Conservation (phyloP, 331 rosid genomes). For the Ulmus americana region DNA sequence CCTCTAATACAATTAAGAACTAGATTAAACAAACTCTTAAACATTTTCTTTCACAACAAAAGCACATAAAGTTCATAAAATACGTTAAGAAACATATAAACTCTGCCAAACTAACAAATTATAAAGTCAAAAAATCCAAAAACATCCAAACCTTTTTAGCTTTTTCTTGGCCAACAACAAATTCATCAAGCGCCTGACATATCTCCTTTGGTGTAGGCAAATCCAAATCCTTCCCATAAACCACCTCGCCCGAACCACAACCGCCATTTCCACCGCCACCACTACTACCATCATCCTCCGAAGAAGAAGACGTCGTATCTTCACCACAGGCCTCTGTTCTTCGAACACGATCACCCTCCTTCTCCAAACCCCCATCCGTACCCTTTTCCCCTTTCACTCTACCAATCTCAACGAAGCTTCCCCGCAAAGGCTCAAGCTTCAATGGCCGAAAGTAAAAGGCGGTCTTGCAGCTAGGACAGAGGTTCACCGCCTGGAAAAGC, state of each 20-base stretch:
- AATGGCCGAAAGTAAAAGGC: constrained; percentile 62
- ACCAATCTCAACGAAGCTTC: constrained; percentile 56
- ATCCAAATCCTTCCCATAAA: background rate
- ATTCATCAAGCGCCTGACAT: constrained; percentile 34
- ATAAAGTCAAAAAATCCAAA: background rate
- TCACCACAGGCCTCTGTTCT: constrained; percentile 1
- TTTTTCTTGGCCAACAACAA: constrained; percentile 47
- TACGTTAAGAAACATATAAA: background rate
- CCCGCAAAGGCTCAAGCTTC: constrained; percentile 51
- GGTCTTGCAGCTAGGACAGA: constrained; percentile 46
- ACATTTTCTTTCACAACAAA: too few relatives aligned
- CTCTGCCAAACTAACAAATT: background rate
- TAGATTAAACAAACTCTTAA: background rate
- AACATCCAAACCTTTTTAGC: constrained; percentile 49
- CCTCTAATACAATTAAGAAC: background rate
- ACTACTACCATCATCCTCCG: background rate
- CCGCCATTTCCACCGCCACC: background rate
- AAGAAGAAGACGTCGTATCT: background rate
- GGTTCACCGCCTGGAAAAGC: constrained; percentile 54
- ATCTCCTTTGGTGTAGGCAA: constrained; percentile 55
- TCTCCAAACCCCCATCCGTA: constrained; percentile 14
- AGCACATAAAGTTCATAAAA: background rate
- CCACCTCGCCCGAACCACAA: too few relatives aligned
- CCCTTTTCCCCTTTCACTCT: constrained; percentile 35
- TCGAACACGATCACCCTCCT: background rate